Evolutionary conservation across 345 rosid genomes (phyloP).

Genomic region (Angophora floribunda): DNA sequence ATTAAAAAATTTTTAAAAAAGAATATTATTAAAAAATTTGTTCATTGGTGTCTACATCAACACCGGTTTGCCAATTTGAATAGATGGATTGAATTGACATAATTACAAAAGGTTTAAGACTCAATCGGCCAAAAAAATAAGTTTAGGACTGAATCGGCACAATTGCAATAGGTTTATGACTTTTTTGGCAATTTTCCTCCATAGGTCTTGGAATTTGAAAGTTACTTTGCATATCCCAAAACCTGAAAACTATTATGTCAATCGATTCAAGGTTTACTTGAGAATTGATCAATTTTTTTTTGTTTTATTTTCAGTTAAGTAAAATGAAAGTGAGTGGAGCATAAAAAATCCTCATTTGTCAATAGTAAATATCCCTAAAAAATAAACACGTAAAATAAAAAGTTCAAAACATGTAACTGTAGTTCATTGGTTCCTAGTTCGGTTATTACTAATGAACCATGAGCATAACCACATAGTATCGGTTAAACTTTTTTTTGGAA

Average conservation of each 20-base stretch:
- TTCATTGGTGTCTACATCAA: too few species aligned
- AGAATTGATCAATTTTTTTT: neutral
- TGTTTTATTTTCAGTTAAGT: neutral
- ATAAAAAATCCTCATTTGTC: too few species aligned
- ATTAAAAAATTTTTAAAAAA: too few species aligned
- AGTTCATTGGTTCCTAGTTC: neutral
- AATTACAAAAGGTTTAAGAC: too few species aligned
- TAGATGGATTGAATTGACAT: too few species aligned
- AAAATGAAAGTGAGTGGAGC: neutral
- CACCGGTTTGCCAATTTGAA: too few species aligned
- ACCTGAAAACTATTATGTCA: neutral
- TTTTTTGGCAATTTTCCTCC: too few species aligned
- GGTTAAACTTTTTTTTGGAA: neutral
- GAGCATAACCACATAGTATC: neutral
- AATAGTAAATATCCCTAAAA: neutral
- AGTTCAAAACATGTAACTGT: neutral
- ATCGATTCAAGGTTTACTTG: accelerated
- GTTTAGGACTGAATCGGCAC: too few species aligned
- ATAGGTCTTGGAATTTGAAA: too few species aligned
- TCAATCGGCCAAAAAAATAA: too few species aligned
- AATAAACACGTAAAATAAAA: neutral
- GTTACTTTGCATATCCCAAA: neutral
- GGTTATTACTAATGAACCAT: neutral
- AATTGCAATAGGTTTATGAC: too few species aligned
- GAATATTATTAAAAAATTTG: too few species aligned